phyloP scores from a whole-genome alignment of 2,329 filamentous ascomycete species.

The Arachnomyces sp. region DNA sequence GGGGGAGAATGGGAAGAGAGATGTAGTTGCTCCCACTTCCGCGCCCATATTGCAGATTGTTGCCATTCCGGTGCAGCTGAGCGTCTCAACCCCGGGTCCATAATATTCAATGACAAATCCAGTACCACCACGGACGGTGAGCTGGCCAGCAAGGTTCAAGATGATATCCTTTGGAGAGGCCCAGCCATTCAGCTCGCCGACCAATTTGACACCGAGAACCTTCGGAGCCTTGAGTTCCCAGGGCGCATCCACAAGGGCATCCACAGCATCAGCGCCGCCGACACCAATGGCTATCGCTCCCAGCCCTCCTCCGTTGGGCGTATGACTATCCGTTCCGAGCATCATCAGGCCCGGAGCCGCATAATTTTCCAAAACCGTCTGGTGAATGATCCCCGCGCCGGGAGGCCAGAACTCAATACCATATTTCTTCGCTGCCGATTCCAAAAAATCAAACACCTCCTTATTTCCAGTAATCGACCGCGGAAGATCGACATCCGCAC shows the following conservation, averaged over 20 bases:
- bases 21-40: conserved; percentile 93
- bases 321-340: conserved; percentile 96
- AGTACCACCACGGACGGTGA: conserved; percentile 90
- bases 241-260: conserved; percentile 89
- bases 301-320: conserved; percentile 91
- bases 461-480: conserved; percentile 85
- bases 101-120: conserved; percentile 94
- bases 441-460: conserved; percentile 95
- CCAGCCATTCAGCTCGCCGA: conserved; percentile 81
- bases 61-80: conserved; percentile 89
- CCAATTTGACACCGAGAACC: conserved; percentile 75
- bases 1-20: conserved; percentile 83
- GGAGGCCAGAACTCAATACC: conserved; percentile 95
- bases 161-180: conserved; percentile 94
- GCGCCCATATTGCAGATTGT: conserved; percentile 83
- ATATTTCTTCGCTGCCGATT: conserved; percentile 83
- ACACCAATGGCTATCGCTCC: conserved; percentile 94
- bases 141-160: conserved; percentile 73
- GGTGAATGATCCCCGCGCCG: conserved; percentile 91
- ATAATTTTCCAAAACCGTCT: conserved; percentile 97
- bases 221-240: conserved; percentile 97
- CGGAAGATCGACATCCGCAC: conserved; percentile 76
- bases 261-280: conserved; percentile 92
- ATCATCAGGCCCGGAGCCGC: conserved; percentile 97
- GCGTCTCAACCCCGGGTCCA: conserved; percentile 77